Conservation (phyloP, 2,329 filamentous ascomycete species). For the Colletotrichum tamarilloi region DNA sequence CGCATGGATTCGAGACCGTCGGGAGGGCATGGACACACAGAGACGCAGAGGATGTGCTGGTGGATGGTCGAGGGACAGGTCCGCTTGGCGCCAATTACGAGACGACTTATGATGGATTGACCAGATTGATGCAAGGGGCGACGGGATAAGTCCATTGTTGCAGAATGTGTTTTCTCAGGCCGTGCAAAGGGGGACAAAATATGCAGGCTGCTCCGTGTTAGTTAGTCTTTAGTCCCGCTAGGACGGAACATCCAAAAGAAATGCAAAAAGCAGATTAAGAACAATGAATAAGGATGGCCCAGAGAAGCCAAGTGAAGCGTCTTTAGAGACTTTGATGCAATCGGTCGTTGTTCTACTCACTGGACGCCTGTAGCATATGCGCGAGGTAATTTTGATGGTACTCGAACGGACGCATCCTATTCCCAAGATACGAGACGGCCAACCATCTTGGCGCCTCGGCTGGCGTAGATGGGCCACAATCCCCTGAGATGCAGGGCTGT, state of each 20-base stretch:
- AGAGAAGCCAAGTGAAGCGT: neutral
- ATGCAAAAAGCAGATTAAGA: constrained; percentile 2
- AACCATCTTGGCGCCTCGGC: constrained; percentile 16
- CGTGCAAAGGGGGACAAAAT: neutral
- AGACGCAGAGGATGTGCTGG: constrained; percentile 2
- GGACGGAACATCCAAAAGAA: neutral
- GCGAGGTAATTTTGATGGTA: neutral
- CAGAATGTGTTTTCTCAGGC: neutral
- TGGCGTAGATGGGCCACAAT: neutral
- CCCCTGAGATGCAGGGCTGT: neutral
- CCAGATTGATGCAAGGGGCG: neutral
- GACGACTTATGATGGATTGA: constrained; percentile 17
- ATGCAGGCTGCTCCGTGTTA: neutral
- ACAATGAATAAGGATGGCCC: neutral
- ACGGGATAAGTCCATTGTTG: constrained; percentile 13
- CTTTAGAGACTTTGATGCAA: neutral
- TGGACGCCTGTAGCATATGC: neutral
- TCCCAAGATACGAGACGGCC: constrained; percentile 2
- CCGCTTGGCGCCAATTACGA: constrained; percentile 12
- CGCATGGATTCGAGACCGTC: neutral
- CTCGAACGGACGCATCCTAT: constrained; percentile 5
- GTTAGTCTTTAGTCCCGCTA: neutral
- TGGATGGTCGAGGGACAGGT: constrained; percentile 4
- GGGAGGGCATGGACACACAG: neutral
- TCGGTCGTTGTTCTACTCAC: neutral